Base-by-base conservation (phyloP, 2,329 filamentous ascomycete species). In the Xylariomycetidae sp. region DNA sequence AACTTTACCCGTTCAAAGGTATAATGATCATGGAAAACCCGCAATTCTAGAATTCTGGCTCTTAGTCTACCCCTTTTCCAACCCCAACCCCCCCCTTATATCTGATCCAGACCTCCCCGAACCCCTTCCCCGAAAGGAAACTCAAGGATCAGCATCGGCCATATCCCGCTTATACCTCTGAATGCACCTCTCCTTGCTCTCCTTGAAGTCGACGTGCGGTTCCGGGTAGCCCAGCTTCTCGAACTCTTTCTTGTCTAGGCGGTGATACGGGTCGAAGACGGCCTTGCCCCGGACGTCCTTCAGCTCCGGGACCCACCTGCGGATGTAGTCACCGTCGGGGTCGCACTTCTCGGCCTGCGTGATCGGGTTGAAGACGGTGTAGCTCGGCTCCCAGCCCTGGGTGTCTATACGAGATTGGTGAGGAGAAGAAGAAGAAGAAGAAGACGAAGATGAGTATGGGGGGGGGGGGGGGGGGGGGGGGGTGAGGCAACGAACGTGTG, bases 341-440 rank as follows among this genome's bases (percentile, higher is more conserved):
- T 86, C 82, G 45, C 82, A 85, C 56, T 76, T 80, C 64, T 83
- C 79, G 33, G 73, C 77, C 60, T 85, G 82, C 26, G 74, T 56
- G 36, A 81, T 54, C 0, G 82, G 82, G 45, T 85, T 85, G 58
- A 86, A 85, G 17, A 86, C 79, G 1, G 80, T 66, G 44, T 85
- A 85, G 49, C 83, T 85, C 0, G 82, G 81, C 54, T 85, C 80
- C 78, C 79, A 83, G 1, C 79, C 79, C 7, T 79, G 77, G 40
- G 80, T 78, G 44, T 80, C n/a, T n/a, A n/a, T n/a, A n/a, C n/a
- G n/a, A n/a, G n/a, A n/a, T n/a, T n/a, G n/a, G n/a, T n/a, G n/a
- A n/a, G n/a, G n/a, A n/a, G n/a, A n/a, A n/a, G n/a, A n/a, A n/a
- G n/a, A n/a, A n/a, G n/a, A n/a, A n/a, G n/a, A n/a, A n/a, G n/a